Percentiles rank a stretch among this genome's conserved stretches.
Conservation (phyloP, 768 basidiomycete genomes). For the Cystoderma amianthinum region DNA sequence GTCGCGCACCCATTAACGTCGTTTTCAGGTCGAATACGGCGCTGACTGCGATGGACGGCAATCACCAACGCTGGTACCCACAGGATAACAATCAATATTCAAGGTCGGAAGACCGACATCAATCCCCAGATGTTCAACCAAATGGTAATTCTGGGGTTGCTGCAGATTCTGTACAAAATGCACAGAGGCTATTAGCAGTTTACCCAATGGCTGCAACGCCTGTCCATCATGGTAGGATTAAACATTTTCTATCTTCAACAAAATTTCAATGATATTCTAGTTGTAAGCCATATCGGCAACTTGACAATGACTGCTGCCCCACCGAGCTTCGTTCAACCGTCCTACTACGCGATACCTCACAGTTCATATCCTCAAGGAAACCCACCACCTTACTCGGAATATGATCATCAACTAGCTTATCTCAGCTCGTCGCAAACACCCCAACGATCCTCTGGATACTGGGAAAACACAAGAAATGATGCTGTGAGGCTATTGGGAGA, state of each 20-base stretch:
- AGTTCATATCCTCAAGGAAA: constrained; percentile 26
- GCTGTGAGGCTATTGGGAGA: constrained; percentile 53
- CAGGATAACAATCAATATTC: constrained; percentile 12
- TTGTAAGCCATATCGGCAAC: constrained; percentile 56
- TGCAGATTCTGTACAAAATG: constrained; percentile 55
- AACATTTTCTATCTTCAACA: constrained; percentile 2
- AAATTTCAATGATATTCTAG: constrained; percentile 25
- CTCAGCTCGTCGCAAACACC: constrained; percentile 41
- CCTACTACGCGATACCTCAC: constrained; percentile 32
- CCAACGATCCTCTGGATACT: constrained; percentile 46
- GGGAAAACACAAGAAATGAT: constrained; percentile 57
- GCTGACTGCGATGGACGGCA: constrained; percentile 23
- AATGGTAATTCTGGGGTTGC: constrained; percentile 14
- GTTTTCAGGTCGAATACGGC: not conserved
- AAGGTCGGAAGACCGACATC: constrained; percentile 9
- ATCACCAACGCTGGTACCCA: constrained; percentile 21
- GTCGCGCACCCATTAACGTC: constrained; percentile 4
- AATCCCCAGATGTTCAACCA: constrained; percentile 10
- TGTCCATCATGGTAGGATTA: constrained; percentile 58
- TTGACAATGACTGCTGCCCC: constrained; percentile 53
- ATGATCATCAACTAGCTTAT: constrained; percentile 54
- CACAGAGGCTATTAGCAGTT: constrained; percentile 56
- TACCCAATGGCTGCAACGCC: constrained; percentile 75
- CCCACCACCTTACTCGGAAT: constrained; percentile 60
- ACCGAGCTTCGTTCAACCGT: constrained; percentile 58